Percentiles rank a stretch among this genome's conserved stretches.
phyloP scores from a whole-genome alignment of 768 basidiomycete species.

The Sarcomyxa edulis region DNA sequence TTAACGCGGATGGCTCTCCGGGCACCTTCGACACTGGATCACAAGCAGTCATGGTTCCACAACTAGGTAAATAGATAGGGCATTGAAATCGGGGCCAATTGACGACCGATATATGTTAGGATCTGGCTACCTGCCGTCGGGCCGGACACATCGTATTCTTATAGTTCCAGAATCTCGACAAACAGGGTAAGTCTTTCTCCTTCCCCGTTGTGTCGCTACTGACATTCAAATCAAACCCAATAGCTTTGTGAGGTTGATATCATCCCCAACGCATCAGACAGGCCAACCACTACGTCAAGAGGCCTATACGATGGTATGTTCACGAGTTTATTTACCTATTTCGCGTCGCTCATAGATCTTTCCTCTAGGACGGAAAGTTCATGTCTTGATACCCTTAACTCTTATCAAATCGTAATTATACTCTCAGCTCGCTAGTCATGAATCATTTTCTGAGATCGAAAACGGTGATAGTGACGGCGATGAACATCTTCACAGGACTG shows the following conservation, averaged over 20 bases:
- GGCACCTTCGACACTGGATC: constrained; percentile 63
- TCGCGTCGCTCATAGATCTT: no score
- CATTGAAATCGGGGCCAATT: neutral
- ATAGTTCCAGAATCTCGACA: constrained; percentile 26
- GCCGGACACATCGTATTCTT: constrained; percentile 30
- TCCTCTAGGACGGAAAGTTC: no score
- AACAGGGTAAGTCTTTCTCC: constrained; percentile 26
- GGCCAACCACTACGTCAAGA: constrained; percentile 8
- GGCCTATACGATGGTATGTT: constrained; percentile 15
- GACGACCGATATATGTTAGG: constrained; percentile 16
- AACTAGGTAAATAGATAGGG: constrained; percentile 39
- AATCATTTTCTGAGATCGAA: no score
- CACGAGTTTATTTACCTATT: no score
- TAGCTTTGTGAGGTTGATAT: constrained; percentile 5
- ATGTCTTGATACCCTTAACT: no score
- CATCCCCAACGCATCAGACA: constrained; percentile 22
- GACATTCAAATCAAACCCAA: neutral
- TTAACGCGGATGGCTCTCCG: constrained; percentile 57
- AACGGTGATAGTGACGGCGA: no score
- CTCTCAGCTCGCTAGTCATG: no score
- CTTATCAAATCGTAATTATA: no score
- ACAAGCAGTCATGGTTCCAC: constrained; percentile 60
- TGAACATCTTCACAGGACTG: no score
- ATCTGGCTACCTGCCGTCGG: constrained; percentile 30
- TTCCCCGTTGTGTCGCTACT: neutral